A percentile compares a stretch with the other conserved stretches of the same genome.
phyloP scores from a whole-genome alignment of 306 rosid species.

The Casuarina cunninghamiana region DNA sequence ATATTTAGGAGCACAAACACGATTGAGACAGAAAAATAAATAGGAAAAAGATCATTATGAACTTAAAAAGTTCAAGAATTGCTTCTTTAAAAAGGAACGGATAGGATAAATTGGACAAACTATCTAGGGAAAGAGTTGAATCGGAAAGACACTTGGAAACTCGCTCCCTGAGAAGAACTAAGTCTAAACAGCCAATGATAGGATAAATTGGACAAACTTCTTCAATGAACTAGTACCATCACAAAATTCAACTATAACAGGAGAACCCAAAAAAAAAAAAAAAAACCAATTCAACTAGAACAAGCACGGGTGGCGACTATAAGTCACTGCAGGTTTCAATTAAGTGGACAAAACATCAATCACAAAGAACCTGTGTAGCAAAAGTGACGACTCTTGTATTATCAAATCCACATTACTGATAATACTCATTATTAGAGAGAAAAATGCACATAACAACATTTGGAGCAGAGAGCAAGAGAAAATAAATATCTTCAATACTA shows the following conservation, averaged over 20 bases:
- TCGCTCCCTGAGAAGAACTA: background rate
- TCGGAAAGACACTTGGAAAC: background rate
- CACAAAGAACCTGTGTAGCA: background rate
- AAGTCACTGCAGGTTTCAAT: background rate
- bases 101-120: too few relatives aligned
- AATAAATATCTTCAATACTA: background rate
- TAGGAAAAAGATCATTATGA: background rate
- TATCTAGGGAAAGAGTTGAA: too few relatives aligned
- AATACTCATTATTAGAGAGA: background rate
- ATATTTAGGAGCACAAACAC: slow-evolving; percentile 28
- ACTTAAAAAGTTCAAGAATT: too few relatives aligned
- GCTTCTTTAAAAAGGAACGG: too few relatives aligned
- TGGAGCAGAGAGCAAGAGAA: background rate
- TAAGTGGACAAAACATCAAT: background rate
- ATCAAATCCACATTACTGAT: slow-evolving; percentile 1
- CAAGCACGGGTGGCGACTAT: too few relatives aligned
- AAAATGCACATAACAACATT: background rate
- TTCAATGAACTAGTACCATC: background rate
- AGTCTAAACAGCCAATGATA: background rate
- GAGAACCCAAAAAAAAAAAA: too few relatives aligned
- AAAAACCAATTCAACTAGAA: background rate
- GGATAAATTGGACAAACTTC: background rate
- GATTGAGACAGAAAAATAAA: background rate
- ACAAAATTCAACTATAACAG: background rate
- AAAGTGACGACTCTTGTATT: background rate